phyloP scores from a whole-genome alignment of 768 basidiomycete species.

The Auriculariales sp. region DNA sequence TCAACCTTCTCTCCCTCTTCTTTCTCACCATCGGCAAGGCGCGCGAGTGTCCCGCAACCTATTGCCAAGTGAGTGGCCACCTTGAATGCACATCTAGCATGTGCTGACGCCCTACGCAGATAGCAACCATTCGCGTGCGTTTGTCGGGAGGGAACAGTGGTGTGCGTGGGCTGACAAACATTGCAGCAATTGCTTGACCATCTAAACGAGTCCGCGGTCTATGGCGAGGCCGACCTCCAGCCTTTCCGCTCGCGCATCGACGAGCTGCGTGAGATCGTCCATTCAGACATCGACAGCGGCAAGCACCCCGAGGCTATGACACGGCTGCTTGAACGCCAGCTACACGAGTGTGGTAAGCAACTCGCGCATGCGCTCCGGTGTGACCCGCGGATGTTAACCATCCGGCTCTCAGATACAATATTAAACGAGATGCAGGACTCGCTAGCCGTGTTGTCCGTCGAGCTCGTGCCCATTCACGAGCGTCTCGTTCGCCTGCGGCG shows the following conservation, averaged over 20 bases:
- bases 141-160: no score
- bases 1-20: slow-evolving; percentile 87
- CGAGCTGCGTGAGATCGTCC: slow-evolving; percentile 76
- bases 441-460: slow-evolving; percentile 73
- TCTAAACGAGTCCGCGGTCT: slow-evolving; percentile 91
- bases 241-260: slow-evolving; percentile 75
- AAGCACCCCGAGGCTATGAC: slow-evolving; percentile 81
- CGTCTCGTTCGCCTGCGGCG: slow-evolving; percentile 76
- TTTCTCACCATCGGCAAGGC: slow-evolving; percentile 97
- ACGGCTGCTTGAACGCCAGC: slow-evolving; percentile 76
- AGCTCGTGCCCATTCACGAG: slow-evolving; percentile 85
- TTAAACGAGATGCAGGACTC: slow-evolving; percentile 71
- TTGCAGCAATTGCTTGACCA: slow-evolving; percentile 82
- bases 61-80: slow-evolving; percentile 43
- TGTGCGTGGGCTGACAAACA: neutral
- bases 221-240: slow-evolving; percentile 79
- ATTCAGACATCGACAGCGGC: slow-evolving; percentile 62
- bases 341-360: slow-evolving; percentile 78
- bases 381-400: neutral
- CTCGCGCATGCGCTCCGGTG: neutral
- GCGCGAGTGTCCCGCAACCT: slow-evolving; percentile 85
- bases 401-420: slow-evolving; percentile 43
- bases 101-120: slow-evolving; percentile 10
- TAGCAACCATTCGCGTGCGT: slow-evolving; percentile 91
- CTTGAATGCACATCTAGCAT: neutral